A percentile compares a stretch with the other conserved stretches of the same genome.
These are phyloP conservation scores for Paramecium biaurelia DNA, from an alignment of 73 alveolate genomes.

Conservation along the genomic window DNA sequence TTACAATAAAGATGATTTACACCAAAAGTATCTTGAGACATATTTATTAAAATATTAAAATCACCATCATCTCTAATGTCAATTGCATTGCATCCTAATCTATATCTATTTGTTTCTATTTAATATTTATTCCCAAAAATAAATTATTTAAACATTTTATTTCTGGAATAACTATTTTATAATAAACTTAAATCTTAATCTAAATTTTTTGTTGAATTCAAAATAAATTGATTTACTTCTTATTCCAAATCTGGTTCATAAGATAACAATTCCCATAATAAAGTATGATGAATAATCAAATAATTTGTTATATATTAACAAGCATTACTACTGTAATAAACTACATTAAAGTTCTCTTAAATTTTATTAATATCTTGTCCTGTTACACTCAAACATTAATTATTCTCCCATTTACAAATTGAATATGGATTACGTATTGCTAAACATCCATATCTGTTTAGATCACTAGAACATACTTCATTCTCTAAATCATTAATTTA, in stretches of 20 bases:
- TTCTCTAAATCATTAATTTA: not conserved
- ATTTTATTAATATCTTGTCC: not conserved
- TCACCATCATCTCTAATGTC: not conserved
- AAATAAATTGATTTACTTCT: not conserved
- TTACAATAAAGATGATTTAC: not conserved
- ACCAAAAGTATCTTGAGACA: not conserved
- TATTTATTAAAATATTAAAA: not conserved
- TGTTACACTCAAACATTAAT: not conserved
- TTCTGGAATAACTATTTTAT: not conserved
- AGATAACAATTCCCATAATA: not conserved
- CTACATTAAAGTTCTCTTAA: not conserved
- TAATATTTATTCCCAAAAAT: not conserved
- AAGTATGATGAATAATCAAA: not conserved
- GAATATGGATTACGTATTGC: not conserved
- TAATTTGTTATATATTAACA: not conserved
- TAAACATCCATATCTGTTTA: not conserved
- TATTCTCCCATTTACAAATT: not conserved
- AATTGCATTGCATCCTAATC: conserved; percentile 24
- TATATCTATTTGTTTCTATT: not conserved
- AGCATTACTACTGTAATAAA: not conserved
- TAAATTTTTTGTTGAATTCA: not conserved
- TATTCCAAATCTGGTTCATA: not conserved
- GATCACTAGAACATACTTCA: not conserved
- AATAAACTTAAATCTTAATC: not conserved
- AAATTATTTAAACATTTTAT: not conserved